A percentile compares a stretch with the other conserved stretches of the same genome.
phyloP scores from a whole-genome alignment of 179 eudicot genomes.

The Sideroxylon spinosum region DNA sequence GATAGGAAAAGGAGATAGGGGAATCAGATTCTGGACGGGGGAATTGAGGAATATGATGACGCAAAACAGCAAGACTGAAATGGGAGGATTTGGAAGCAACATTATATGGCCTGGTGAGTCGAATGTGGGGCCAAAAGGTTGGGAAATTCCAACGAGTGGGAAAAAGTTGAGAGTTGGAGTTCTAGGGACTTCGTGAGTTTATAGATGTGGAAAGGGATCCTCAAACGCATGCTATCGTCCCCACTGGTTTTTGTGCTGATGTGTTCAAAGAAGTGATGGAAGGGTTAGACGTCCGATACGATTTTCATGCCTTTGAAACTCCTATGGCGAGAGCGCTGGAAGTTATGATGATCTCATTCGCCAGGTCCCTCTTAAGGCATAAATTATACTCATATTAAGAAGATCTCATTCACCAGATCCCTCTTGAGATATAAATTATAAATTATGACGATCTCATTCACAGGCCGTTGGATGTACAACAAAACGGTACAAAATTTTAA shows the following conservation, averaged over 20 bases:
- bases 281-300: constrained; percentile 16
- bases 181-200: constrained; percentile 46
- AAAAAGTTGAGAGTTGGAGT: constrained; percentile 38
- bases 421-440: constrained; percentile 34
- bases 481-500: no score
- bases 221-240: constrained; percentile 13
- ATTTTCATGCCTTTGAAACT: constrained; percentile 26
- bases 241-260: constrained; percentile 36
- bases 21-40: no score
- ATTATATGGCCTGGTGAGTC: constrained; percentile 56
- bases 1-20: no score
- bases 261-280: constrained; percentile 33
- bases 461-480: no score
- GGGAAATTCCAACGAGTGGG: constrained; percentile 34
- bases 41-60: no score
- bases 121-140: constrained; percentile 29
- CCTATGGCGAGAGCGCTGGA: constrained; percentile 20
- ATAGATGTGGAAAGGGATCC: constrained; percentile 30
- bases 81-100: constrained; percentile 27
- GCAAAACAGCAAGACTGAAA: no score
- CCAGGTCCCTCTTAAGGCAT: constrained; percentile 36
- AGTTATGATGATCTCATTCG: constrained; percentile 36
- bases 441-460: no score
- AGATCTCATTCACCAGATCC: no score
- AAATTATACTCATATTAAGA: no score